phyloP scores from a whole-genome alignment of 331 rosid genomes.

The Malus hybrid region DNA sequence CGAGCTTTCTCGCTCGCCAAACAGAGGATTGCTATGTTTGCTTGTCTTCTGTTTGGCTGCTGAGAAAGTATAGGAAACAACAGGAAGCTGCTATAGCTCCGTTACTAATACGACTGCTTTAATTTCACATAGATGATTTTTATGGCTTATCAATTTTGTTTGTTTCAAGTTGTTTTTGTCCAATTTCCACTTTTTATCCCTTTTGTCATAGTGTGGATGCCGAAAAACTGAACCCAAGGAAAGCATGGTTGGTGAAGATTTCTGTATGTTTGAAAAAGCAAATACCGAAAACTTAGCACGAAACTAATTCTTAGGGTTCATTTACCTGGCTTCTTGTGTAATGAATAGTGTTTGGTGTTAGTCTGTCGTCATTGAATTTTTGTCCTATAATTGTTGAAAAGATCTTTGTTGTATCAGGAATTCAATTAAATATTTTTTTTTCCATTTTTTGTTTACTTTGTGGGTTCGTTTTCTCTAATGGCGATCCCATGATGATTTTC shows the following conservation, averaged over 20 bases:
- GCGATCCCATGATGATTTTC: slow-evolving; percentile 21
- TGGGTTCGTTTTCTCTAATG: neutral
- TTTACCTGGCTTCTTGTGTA: neutral
- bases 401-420: neutral
- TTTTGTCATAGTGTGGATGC: neutral
- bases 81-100: neutral
- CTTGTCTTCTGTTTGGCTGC: neutral
- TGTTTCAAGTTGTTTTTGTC: neutral
- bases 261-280: neutral
- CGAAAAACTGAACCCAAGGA: neutral
- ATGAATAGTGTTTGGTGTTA: neutral
- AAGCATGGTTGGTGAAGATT: neutral
- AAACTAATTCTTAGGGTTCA: neutral
- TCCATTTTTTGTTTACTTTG: neutral
- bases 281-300: neutral
- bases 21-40: neutral
- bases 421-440: neutral
- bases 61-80: neutral
- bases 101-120: neutral
- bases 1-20: neutral
- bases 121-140: neutral
- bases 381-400: neutral
- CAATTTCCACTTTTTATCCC: neutral
- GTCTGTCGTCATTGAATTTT: neutral
- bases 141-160: neutral